Percentiles rank a stretch among this genome's conserved stretches.
Conservation (phyloP, 2,329 filamentous ascomycete species). For the Apiospora kogelbergensis region DNA sequence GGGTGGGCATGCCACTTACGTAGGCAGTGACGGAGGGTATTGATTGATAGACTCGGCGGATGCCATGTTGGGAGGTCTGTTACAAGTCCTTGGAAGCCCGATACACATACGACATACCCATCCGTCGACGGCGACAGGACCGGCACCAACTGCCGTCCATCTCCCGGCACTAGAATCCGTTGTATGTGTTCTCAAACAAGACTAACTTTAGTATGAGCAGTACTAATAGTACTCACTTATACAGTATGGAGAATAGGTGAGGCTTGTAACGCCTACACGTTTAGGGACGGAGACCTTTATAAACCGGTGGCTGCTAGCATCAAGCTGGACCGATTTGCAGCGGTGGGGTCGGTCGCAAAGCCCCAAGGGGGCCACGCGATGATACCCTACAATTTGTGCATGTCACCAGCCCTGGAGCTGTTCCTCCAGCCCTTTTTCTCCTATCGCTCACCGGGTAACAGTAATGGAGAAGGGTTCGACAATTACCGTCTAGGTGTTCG, state of each 20-base stretch:
- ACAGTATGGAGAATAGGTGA: background rate
- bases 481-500: background rate
- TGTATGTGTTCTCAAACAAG: background rate
- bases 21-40: background rate
- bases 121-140: background rate
- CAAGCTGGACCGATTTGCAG: background rate
- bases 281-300: background rate
- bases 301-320: background rate
- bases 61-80: background rate
- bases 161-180: background rate
- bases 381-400: background rate
- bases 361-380: slow-evolving; percentile 2
- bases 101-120: background rate
- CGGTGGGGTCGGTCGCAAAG: background rate
- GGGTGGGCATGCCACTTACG: background rate
- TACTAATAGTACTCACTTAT: background rate
- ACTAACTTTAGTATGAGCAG: background rate
- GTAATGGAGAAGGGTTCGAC: background rate
- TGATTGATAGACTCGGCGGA: background rate
- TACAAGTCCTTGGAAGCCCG: background rate
- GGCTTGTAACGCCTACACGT: background rate
- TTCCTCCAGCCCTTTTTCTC: background rate
- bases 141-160: background rate
- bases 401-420: background rate
- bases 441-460: background rate